These are phyloP conservation scores for Amborella trichopoda DNA, from an alignment of 164 flowering plant species.

Conservation along the genomic window DNA sequence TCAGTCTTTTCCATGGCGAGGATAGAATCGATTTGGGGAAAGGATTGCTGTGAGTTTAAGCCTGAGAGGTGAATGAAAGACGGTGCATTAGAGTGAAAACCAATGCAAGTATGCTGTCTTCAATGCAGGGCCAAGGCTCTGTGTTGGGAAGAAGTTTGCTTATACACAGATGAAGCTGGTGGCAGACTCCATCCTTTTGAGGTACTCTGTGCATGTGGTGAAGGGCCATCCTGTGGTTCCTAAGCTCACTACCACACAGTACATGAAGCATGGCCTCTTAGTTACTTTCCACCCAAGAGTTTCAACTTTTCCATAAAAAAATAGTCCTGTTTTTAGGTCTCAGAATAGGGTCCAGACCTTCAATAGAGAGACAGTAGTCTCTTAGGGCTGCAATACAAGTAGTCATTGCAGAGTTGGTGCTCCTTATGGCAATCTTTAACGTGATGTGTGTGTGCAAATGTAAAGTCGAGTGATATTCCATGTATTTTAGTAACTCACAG, in stretches of 20 bases:
- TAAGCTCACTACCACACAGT: constrained; percentile 38
- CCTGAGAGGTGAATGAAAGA: constrained; percentile 58
- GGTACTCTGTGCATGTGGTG: constrained; percentile 29
- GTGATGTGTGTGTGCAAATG: too few relatives aligned
- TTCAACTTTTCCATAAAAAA: too few relatives aligned
- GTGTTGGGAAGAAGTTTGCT: constrained; percentile 53
- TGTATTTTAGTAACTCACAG: too few relatives aligned
- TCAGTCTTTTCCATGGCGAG: constrained; percentile 33
- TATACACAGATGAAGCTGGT: constrained; percentile 62
- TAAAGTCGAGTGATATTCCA: too few relatives aligned
- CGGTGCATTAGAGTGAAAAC: constrained; percentile 24
- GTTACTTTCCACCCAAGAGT: constrained; percentile 27
- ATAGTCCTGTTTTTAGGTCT: too few relatives aligned
- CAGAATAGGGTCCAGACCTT: too few relatives aligned
- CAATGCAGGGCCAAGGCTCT: constrained; percentile 51
- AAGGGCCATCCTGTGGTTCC: constrained; percentile 27
- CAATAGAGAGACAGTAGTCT: too few relatives aligned
- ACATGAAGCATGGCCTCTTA: constrained; percentile 42
- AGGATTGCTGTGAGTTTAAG: constrained; percentile 43
- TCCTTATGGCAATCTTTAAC: too few relatives aligned
- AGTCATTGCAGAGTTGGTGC: too few relatives aligned
- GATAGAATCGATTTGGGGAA: constrained; percentile 43
- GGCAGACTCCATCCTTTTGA: constrained; percentile 38
- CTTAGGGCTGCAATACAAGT: too few relatives aligned
- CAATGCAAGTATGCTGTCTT: constrained; percentile 42